Evolutionary conservation across 73 alveolate genomes (phyloP), one percentile per base, ranked within the genome.

Genomic region (Paramecium sexaurelia): DNA sequence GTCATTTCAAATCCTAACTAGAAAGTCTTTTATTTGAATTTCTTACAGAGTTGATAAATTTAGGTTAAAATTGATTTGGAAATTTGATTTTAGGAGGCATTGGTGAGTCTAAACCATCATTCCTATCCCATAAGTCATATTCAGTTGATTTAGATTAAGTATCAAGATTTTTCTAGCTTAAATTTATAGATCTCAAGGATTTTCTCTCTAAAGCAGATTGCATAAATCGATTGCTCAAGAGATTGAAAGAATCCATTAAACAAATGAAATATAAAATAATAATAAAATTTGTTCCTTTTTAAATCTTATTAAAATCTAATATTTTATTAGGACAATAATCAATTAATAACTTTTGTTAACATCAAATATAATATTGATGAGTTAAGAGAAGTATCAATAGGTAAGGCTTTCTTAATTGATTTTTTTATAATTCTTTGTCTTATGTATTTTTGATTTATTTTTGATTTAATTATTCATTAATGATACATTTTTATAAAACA

Each of bases 81-180:
- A 61, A 26, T 32, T 61, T 8, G 11, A 61, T 61, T 24, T 61
- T 61, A 3, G 83, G 47, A 11, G 83, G 9, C 39, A 32, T 32
- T 11, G 83, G 83, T 61, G 83, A 61, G 24, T 61, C 83, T 19
- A 61, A 26, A 61, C 43, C 83, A 26, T 61, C 47, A 61, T 26
- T 61, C 11, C 20, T 29, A 13, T 61, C 83, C 83, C 83, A 61
- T 11, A 61, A 24, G 47, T 26, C 83, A 26, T 29, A 26, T 32
- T 61, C 39, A 26, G 8, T 61, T 8, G 47, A 32, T 61, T 61
- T 32, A 5, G 83, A 61, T 29, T 26, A 32, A 26, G 43, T 29
- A 26, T 61, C 83, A 61, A 61, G 47, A 11, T 61, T 61, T 29
- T 61, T 61, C 47, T 29, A 13, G 26, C 83, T 61, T 61, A 15